A percentile compares a stretch with the other conserved stretches of the same genome.
Conservation (phyloP, 1,139 yeast species). For the Kluyveromyces sp. region DNA sequence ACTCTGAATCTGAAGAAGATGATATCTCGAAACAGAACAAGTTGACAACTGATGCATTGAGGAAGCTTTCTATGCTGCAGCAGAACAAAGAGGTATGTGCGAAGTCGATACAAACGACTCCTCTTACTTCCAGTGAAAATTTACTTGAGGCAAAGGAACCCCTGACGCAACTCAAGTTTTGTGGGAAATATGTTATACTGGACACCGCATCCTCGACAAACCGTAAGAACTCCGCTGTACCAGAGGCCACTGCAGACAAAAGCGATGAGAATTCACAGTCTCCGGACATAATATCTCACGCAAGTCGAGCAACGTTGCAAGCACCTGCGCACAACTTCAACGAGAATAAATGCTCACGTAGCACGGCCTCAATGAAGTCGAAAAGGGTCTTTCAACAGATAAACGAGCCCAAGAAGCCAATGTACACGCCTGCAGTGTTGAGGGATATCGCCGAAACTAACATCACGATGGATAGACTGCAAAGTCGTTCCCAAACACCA, state of each 20-base stretch:
- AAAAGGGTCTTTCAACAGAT: slow-evolving; percentile 42
- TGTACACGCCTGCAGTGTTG: slow-evolving; percentile 85
- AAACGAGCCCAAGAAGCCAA: slow-evolving; percentile 70
- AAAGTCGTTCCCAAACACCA: slow-evolving; percentile 11
- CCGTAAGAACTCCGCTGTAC: slow-evolving; percentile 8
- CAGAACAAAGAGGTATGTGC: slow-evolving; percentile 7
- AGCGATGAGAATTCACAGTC: slow-evolving; percentile 2
- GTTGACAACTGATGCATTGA: slow-evolving; percentile 36
- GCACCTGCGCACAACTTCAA: not conserved
- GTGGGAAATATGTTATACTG: slow-evolving; percentile 18
- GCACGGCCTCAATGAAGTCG: slow-evolving; percentile 2
- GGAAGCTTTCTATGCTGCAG: slow-evolving; percentile 31
- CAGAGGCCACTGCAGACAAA: not conserved
- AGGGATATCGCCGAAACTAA: slow-evolving; percentile 45
- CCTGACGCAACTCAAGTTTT: slow-evolving; percentile 15
- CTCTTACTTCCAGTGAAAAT: slow-evolving; percentile 8
- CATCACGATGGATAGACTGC: slow-evolving; percentile 33
- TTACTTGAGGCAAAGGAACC: slow-evolving; percentile 12
- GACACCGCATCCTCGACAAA: slow-evolving; percentile 13
- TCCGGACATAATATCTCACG: slow-evolving; percentile 17
- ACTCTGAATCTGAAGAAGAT: slow-evolving; percentile 19
- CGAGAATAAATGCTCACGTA: not conserved
- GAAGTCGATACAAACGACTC: slow-evolving; percentile 6
- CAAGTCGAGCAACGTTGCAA: slow-evolving; percentile 1
- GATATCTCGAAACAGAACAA: slow-evolving; percentile 33